Evolutionary conservation across 176 grass and related monocot species (phyloP).

Genomic region (barley (Hordeum vulgare)): DNA sequence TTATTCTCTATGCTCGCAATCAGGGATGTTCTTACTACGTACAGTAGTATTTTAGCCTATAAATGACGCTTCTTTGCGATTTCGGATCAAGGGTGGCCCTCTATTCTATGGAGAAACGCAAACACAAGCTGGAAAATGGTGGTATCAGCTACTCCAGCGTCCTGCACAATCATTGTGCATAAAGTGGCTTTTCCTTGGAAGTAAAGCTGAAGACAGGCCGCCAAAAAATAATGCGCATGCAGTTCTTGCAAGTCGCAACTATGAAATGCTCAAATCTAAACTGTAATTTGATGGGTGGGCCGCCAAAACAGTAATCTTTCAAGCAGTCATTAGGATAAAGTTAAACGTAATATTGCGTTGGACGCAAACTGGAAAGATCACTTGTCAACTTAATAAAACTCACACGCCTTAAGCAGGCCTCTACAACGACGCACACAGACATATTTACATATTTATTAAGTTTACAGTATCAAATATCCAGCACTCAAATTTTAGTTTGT

Average conservation of each 20-base stretch:
- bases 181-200: conserved; percentile 36
- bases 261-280: conserved; percentile 20
- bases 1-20: background rate
- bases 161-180: conserved; percentile 23
- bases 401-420: background rate
- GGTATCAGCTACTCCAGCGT: conserved; percentile 21
- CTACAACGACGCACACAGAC: no score
- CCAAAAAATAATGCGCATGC: background rate
- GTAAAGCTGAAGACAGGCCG: conserved; percentile 15
- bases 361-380: background rate
- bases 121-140: conserved; percentile 14
- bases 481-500: background rate
- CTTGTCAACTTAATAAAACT: background rate
- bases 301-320: background rate
- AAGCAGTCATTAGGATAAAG: background rate
- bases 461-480: no score
- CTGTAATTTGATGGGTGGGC: background rate
- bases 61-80: background rate
- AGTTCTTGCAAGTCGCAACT: background rate
- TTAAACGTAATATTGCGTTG: background rate
- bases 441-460: no score
- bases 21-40: background rate
- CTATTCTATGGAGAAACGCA: background rate
- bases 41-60: background rate
- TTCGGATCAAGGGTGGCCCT: background rate